Evolutionary conservation across 2,329 filamentous ascomycete species (phyloP).

Genomic region (Huntiella omanensis): DNA sequence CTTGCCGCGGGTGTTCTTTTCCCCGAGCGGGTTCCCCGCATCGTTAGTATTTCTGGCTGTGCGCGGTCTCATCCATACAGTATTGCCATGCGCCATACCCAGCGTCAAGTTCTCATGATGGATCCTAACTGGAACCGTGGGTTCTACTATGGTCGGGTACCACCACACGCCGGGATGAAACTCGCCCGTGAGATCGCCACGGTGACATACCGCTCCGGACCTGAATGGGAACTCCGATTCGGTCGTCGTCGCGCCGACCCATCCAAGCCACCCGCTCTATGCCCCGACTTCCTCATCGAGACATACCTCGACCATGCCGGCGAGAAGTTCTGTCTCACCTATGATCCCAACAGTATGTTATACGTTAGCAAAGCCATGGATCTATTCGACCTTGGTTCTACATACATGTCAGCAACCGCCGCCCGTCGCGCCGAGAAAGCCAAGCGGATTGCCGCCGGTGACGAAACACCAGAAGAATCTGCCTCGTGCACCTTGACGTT

Average conservation of each 20-base stretch:
- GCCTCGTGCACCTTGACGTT: conserved; percentile 57
- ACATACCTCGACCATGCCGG: conserved; percentile 96
- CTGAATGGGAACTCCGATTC: conserved; percentile 94
- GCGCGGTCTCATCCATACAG: conserved; percentile 92
- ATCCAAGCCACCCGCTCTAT: conserved; percentile 74
- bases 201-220: conserved; percentile 88
- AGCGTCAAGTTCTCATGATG: conserved; percentile 97
- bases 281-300: conserved; percentile 92
- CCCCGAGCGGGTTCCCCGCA: conserved; percentile 58
- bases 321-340: conserved; percentile 94
- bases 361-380: conserved; percentile 99
- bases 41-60: conserved; percentile 84
- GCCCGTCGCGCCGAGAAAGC: conserved; percentile 42
- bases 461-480: conserved; percentile 26
- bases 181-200: conserved; percentile 93
- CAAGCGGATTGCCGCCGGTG: conserved; percentile 34
- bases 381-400: conserved; percentile 71
- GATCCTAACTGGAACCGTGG: conserved; percentile 93
- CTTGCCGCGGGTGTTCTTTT: conserved; percentile 73
- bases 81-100: conserved; percentile 95
- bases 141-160: conserved; percentile 77
- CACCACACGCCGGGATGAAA: conserved; percentile 94
- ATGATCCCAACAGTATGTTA: conserved; percentile 84
- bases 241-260: conserved; percentile 73
- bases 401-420: conserved; percentile 45